Evolutionary conservation across 2,329 filamentous ascomycete species (phyloP), one percentile per base, ranked within the genome.

Genomic region (Aspergillus sp.): DNA sequence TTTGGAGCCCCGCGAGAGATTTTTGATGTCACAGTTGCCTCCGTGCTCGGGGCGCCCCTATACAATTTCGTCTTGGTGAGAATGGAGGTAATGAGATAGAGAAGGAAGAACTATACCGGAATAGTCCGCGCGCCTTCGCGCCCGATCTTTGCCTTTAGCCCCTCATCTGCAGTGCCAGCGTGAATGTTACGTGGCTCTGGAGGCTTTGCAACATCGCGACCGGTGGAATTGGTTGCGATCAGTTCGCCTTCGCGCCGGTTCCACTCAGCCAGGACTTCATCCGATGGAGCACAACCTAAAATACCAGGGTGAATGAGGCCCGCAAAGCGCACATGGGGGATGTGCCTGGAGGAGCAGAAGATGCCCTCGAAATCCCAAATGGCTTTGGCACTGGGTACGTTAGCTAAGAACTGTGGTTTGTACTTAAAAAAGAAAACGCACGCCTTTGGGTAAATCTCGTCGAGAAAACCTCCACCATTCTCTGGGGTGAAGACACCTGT

Each of bases 251-350:
- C 93, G 34, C 93, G 89, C 57, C 79, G 81, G 70, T 96, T 96
- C 93, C 93, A 96, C 52, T 85, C 87, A 0, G 83, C 85, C 11
- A 96, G 84, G 15, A 97, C 79, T 64, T 91, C 87, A 3, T 85
- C 78, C 0, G 90, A 93, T 0, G 93, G 93, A 0, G 93, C 93
- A 68, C 91, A 96, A 17, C 93, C 93, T 9, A 97, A 79, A 62
- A 97, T 96, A 4, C 93, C 93, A 0, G 93, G 93, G 71, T 96
- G 93, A 70, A 96, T 96, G 32, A 96, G 81, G 0, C 93, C 91
- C 0, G 92, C 86, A 71, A 96, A 96, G 42, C 90, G 88, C 42
- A 96, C 92, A 61, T 89, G 88, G 0, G 91, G 91, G 60, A 95
- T 91, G 72, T 97, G 93, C 15, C 92, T 85, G 6, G 89, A 93